Evolutionary conservation across 2,329 filamentous ascomycete genomes (phyloP).

Genomic region (Sclerotinia spermophila): DNA sequence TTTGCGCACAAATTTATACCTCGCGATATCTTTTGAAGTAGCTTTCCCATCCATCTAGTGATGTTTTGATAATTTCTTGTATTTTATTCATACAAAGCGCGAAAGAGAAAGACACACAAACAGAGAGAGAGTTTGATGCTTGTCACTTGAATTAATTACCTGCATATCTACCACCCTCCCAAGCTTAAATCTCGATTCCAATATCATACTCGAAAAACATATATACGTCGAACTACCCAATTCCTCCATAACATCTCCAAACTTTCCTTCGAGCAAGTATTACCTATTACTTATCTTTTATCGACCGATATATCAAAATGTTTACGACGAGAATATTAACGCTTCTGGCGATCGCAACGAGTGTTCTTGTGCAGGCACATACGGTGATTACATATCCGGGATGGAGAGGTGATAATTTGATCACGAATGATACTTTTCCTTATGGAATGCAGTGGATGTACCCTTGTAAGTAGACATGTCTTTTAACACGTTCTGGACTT

Average conservation of each 20-base stretch:
- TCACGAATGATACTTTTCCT: conserved; percentile 38
- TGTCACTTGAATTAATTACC: background rate
- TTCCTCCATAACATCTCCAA: background rate
- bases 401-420: conserved; percentile 41
- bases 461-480: conserved; percentile 37
- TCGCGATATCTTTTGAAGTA: too few relatives aligned
- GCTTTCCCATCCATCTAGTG: background rate
- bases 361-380: conserved; percentile 40
- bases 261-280: background rate
- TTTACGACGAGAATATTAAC: conserved; percentile 2
- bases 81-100: background rate
- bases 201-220: background rate
- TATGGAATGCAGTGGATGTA: conserved; percentile 41
- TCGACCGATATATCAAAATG: background rate
- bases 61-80: conserved; percentile 1
- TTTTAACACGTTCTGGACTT: background rate
- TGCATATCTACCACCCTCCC: background rate
- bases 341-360: conserved; percentile 5
- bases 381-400: conserved; percentile 40
- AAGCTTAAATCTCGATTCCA: background rate
- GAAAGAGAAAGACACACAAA: too few relatives aligned
- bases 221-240: background rate
- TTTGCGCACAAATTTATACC: background rate
- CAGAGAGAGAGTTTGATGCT: background rate
- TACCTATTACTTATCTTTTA: background rate